Conservation (phyloP, 768 basidiomycete species). For the Termitomyces sp. region DNA sequence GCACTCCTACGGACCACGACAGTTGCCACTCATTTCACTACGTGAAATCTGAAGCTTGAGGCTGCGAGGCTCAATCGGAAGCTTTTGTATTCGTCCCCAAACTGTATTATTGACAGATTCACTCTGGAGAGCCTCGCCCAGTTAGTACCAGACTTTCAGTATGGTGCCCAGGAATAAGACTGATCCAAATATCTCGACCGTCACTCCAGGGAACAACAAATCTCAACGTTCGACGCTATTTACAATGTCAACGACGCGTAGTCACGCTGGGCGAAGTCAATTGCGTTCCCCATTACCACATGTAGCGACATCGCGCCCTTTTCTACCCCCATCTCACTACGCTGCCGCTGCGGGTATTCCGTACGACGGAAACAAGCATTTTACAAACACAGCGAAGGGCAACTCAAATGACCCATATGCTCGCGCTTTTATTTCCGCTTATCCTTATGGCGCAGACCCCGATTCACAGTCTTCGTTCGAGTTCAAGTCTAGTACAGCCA, state of each 20-base stretch:
- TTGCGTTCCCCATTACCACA: conserved; percentile 36
- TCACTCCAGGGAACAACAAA: background rate
- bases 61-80: background rate
- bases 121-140: background rate
- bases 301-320: conserved; percentile 32
- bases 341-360: conserved; percentile 42
- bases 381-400: background rate
- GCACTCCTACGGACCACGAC: background rate
- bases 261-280: conserved; percentile 25
- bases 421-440: conserved; percentile 17
- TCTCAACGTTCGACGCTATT: background rate
- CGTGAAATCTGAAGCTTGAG: too few relatives aligned
- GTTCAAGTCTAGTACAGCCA: conserved; percentile 11
- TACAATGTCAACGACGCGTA: conserved; percentile 19
- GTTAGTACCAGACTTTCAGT: background rate
- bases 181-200: background rate
- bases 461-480: conserved; percentile 28
- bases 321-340: conserved; percentile 52
- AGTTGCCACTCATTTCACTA: background rate
- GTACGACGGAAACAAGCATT: conserved; percentile 8
- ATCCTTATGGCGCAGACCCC: conserved; percentile 16
- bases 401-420: conserved; percentile 7
- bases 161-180: background rate
- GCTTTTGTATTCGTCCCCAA: background rate
- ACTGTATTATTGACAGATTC: background rate